Percentiles rank a stretch among this genome's conserved stretches.
phyloP scores from a whole-genome alignment of 2,329 filamentous ascomycete genomes.

The Rutstroemia sp. region DNA sequence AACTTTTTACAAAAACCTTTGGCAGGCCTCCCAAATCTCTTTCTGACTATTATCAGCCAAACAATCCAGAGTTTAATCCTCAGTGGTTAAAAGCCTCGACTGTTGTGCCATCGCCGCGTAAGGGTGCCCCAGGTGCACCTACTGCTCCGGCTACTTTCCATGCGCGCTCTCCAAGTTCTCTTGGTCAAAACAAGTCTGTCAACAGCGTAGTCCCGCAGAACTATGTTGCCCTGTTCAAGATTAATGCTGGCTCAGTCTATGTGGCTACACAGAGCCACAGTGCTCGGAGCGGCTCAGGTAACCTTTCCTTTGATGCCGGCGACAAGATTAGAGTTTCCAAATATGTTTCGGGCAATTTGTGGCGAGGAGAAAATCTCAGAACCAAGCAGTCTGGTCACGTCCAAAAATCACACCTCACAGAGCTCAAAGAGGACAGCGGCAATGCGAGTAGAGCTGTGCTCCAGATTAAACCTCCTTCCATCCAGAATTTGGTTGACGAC shows the following conservation, averaged over 20 bases:
- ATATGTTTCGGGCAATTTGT: conserved; percentile 16
- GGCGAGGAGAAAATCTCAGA: conserved; percentile 16
- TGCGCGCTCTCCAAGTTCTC: background rate
- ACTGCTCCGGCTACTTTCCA: background rate
- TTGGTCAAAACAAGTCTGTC: background rate
- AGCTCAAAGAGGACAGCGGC: conserved; percentile 11
- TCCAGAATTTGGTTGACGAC: conserved; percentile 7
- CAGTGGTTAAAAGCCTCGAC: background rate
- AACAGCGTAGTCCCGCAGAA: background rate
- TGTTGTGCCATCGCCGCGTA: background rate
- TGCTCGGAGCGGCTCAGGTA: conserved; percentile 5
- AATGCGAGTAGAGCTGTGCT: background rate
- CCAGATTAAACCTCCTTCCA: background rate
- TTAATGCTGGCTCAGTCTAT: conserved; percentile 10
- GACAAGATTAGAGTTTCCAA: conserved; percentile 18
- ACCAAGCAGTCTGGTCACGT: conserved; percentile 11
- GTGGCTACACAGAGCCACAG: background rate
- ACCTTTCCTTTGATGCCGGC: conserved; percentile 13
- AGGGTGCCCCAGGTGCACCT: background rate
- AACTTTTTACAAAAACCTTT: conserved; percentile 11
- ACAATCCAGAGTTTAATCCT: conserved; percentile 13
- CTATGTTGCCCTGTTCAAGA: background rate
- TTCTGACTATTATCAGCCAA: conserved; percentile 20
- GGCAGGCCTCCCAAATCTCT: conserved; percentile 8
- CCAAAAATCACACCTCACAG: conserved; percentile 4